These are phyloP conservation scores for Hydrangea macrophylla DNA, from an alignment of 148 eudicot genomes.

Conservation along the genomic window DNA sequence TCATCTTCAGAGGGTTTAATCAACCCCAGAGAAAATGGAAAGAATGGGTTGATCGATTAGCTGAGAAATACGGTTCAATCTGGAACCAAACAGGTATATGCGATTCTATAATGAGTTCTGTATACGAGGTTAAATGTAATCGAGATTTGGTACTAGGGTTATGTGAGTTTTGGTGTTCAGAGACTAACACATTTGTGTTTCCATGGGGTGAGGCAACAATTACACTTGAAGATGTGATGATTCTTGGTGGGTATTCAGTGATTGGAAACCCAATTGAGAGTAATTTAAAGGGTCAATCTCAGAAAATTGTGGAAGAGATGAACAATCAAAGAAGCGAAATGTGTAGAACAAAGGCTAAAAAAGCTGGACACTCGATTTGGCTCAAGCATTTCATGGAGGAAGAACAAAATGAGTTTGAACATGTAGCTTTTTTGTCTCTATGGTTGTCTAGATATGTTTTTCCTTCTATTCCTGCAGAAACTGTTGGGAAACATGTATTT, in stretches of 20 bases:
- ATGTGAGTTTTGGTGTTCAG: conserved; percentile 14
- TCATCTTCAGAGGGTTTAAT: conserved; percentile 31
- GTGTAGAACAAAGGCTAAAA: conserved; percentile 2
- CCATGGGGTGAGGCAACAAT: conserved; percentile 17
- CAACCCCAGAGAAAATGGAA: conserved; percentile 29
- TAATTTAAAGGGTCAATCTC: background rate
- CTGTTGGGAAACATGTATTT: conserved; percentile 23
- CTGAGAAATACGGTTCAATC: conserved; percentile 13
- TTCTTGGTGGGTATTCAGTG: conserved; percentile 17
- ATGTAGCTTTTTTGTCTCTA: conserved; percentile 37
- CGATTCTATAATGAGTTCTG: conserved; percentile 11
- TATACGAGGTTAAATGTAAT: conserved; percentile 3
- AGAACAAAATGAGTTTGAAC: conserved; percentile 27
- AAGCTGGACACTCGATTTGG: conserved; percentile 25
- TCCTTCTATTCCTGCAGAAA: background rate
- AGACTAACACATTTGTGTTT: conserved; percentile 16
- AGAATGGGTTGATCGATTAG: conserved; percentile 26
- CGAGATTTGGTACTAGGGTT: conserved; percentile 8
- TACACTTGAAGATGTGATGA: conserved; percentile 13
- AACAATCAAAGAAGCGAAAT: conserved; percentile 10
- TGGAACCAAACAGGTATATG: conserved; percentile 35
- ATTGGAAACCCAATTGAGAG: conserved; percentile 13
- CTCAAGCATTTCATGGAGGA: conserved; percentile 32
- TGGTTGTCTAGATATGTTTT: conserved; percentile 46
- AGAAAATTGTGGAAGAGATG: conserved; percentile 18